These are phyloP conservation scores for Globisporangium sylvaticum DNA, from an alignment of 352 stramenopile species.

Conservation along the genomic window DNA sequence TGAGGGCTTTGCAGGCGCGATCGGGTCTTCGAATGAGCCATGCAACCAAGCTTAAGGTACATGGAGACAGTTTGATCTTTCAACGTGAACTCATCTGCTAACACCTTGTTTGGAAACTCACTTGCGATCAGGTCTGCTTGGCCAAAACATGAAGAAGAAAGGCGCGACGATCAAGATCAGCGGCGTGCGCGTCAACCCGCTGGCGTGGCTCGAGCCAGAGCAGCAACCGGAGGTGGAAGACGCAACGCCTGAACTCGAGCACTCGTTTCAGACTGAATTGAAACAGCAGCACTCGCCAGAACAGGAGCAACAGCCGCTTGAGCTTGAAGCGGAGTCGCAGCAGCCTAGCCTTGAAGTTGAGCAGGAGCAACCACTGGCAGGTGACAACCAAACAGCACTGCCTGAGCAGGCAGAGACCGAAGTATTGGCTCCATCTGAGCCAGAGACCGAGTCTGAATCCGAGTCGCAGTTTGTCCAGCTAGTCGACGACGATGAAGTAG, in stretches of 20 bases:
- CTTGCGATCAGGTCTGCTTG: no score
- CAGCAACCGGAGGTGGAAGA: neutral
- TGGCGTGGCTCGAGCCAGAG: conserved; percentile 7
- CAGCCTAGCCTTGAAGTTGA: neutral
- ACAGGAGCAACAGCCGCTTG: neutral
- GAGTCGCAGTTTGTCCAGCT: neutral
- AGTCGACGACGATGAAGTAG: neutral
- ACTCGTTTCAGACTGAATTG: neutral
- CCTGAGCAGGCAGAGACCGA: neutral
- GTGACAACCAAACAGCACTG: neutral
- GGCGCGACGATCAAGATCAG: conserved; percentile 56
- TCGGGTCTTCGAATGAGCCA: conserved; percentile 35
- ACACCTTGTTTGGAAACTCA: neutral
- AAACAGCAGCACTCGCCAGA: no score
- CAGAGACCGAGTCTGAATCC: neutral
- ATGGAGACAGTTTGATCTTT: neutral
- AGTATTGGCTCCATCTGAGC: neutral
- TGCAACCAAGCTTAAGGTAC: conserved; percentile 20
- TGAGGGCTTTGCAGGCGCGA: conserved; percentile 36
- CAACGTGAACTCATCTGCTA: neutral
- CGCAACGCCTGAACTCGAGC: neutral
- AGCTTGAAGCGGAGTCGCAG: neutral
- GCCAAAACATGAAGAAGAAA: conserved; percentile 1
- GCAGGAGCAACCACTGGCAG: neutral
- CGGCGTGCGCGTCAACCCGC: conserved; percentile 53